Evolutionary conservation across 345 rosid species (phyloP), one percentile per base, ranked within the genome.

Genomic region (Populus euphratica): DNA sequence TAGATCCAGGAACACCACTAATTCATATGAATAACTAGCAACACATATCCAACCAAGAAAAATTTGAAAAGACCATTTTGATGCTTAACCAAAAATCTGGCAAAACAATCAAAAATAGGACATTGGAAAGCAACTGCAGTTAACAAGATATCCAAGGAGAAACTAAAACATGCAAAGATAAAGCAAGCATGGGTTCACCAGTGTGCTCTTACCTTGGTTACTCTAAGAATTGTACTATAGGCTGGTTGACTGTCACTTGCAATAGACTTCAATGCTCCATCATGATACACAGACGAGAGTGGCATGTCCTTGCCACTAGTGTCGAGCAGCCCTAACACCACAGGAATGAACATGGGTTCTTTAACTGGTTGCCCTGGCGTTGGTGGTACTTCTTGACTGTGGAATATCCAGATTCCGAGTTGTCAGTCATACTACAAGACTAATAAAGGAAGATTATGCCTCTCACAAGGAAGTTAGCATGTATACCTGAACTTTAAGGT

Each of bases 351-450:
- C 91, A 89, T 94, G 33, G 97, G 89, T 65, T 96, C 98, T 82
- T 96, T 96, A 81, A 86, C 75, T 61, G 92, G 89, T 84, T 96
- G 99, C 56, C 98, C 98, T 2, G 99, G 94, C 76, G 97, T 94
- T 2, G 94, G 86, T 4, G 95, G 95, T 44, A 89, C 88, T 85
- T 89, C 94, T 87, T 96, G 99, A 79, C 99, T 96, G 84, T 38
- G 43, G 79, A 81, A 64, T 18, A 35, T n/a, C 62, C 61, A 68
- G 79, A 72, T 66, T 36, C 68, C 23, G 44, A 75, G 71, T 49
- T 74, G 59, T 69, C 41, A 49, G 52, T 29, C 27, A 41, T 56
- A 76, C 13, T 8, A 64, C 25, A 65, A 49, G 68, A 65, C 41
- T 41, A 77, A 20, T 43, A 47, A 72, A 50, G 5, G 7, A 73